These are phyloP conservation scores for Kwoniella europaea DNA, from an alignment of 768 basidiomycete genomes.

Conservation along the genomic window DNA sequence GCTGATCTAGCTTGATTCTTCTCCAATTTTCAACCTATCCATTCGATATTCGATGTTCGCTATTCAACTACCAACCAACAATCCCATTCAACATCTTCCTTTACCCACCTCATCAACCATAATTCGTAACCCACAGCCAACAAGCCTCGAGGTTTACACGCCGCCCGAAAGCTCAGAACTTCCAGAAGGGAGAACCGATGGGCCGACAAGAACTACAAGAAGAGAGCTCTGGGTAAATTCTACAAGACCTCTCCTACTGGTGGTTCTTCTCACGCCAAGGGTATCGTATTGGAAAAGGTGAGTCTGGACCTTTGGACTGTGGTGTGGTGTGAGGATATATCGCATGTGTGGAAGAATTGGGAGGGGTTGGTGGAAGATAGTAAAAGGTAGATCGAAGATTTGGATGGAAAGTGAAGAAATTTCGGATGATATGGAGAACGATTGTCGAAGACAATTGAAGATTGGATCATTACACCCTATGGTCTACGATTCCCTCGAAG, in stretches of 20 bases:
- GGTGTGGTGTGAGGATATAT: neutral
- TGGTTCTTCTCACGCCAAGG: conserved; percentile 99
- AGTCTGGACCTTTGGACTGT: conserved; percentile 23
- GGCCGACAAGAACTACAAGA: conserved; percentile 99
- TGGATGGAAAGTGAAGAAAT: no score
- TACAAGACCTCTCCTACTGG: conserved; percentile 99
- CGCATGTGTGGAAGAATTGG: no score
- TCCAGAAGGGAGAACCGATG: conserved; percentile 95
- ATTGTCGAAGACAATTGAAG: no score
- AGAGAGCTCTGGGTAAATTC: conserved; percentile 97
- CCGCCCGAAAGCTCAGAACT: conserved; percentile 96
- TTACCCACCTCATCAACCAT: neutral
- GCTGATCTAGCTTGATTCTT: conserved; percentile 15
- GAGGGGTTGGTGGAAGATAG: no score
- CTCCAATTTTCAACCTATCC: neutral
- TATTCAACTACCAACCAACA: conserved; percentile 3
- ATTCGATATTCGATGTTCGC: neutral
- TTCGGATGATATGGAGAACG: no score
- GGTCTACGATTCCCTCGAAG: no score
- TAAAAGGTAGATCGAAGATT: no score
- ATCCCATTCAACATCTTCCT: neutral
- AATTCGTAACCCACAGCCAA: conserved; percentile 66
- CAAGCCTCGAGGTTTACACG: conserved; percentile 99
- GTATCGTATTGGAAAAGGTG: conserved; percentile 96
- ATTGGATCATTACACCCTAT: no score